These are phyloP conservation scores for Clavulina sp. DNA, from an alignment of 768 basidiomycete species.

Conservation along the genomic window DNA sequence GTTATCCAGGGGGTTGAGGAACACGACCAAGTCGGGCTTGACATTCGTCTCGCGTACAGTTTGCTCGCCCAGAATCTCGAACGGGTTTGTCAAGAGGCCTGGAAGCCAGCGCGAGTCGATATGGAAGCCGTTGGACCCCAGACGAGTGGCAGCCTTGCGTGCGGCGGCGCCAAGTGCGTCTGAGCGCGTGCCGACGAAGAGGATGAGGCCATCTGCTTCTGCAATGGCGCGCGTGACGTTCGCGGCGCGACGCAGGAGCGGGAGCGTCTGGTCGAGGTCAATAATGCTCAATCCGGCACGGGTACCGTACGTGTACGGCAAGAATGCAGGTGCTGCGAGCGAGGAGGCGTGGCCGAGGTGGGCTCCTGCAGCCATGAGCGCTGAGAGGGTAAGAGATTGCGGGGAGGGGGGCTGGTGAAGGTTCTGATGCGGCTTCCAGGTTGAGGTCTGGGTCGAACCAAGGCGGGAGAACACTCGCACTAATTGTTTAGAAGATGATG, in stretches of 20 bases:
- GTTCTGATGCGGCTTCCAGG: constrained; percentile 55
- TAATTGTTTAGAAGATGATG: constrained; percentile 17
- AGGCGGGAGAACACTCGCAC: constrained; percentile 44
- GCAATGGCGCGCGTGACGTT: constrained; percentile 72
- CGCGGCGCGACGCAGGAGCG: constrained; percentile 78
- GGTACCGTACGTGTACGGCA: constrained; percentile 83
- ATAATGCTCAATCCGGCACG: constrained; percentile 84
- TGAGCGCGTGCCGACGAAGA: constrained; percentile 85
- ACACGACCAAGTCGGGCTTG: constrained; percentile 72
- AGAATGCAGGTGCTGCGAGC: constrained; percentile 76
- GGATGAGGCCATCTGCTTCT: constrained; percentile 59
- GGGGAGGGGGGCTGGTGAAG: constrained; percentile 44
- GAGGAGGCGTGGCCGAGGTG: constrained; percentile 80
- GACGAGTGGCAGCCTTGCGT: constrained; percentile 57
- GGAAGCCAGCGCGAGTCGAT: constrained; percentile 85
- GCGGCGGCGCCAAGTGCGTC: constrained; percentile 60
- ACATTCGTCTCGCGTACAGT: constrained; percentile 35
- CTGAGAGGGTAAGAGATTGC: constrained; percentile 60
- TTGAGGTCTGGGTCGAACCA: constrained; percentile 62
- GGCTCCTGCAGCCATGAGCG: constrained; percentile 81
- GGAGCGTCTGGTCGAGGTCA: constrained; percentile 85
- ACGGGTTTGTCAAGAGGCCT: constrained; percentile 83
- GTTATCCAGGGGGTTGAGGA: constrained; percentile 80
- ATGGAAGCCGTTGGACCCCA: constrained; percentile 67
- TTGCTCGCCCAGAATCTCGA: constrained; percentile 49